Conservation (phyloP, 176 grass and related monocot species). For the Musa schizocarpa region DNA sequence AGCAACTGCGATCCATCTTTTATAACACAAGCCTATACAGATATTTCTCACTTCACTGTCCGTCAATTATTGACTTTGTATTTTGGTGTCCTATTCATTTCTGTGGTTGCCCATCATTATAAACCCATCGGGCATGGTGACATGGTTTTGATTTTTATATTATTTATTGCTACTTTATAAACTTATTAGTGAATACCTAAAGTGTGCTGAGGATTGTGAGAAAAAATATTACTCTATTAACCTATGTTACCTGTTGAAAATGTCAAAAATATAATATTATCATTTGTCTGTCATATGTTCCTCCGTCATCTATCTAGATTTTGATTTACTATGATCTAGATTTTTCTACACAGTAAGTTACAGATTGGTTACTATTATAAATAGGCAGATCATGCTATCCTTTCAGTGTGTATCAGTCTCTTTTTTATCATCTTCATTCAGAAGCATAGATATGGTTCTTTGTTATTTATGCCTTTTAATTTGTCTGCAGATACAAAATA, state of each 20-base stretch:
- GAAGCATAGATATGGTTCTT: slow-evolving; percentile 1
- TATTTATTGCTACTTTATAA: background rate
- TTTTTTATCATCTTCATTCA: background rate
- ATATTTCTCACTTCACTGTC: too few relatives aligned
- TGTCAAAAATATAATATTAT: background rate
- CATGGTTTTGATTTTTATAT: background rate
- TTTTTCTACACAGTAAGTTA: too few relatives aligned
- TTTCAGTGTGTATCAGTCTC: too few relatives aligned
- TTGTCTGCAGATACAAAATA: slow-evolving; percentile 63
- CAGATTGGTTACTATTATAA: too few relatives aligned
- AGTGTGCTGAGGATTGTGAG: background rate
- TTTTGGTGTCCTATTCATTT: too few relatives aligned
- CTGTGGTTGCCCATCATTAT: too few relatives aligned
- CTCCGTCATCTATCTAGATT: background rate
- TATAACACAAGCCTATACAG: too few relatives aligned
- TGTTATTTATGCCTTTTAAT: slow-evolving; percentile 14
- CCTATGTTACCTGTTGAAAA: background rate
- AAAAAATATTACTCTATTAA: background rate
- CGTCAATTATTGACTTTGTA: too few relatives aligned
- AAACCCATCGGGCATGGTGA: too few relatives aligned
- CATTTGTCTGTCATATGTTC: background rate
- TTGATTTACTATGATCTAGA: background rate
- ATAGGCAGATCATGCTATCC: background rate
- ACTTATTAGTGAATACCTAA: background rate
- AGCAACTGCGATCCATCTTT: too few relatives aligned